Base-by-base conservation (phyloP, 495 filamentous ascomycete species). In the Podospora bellae-mahoneyi region DNA sequence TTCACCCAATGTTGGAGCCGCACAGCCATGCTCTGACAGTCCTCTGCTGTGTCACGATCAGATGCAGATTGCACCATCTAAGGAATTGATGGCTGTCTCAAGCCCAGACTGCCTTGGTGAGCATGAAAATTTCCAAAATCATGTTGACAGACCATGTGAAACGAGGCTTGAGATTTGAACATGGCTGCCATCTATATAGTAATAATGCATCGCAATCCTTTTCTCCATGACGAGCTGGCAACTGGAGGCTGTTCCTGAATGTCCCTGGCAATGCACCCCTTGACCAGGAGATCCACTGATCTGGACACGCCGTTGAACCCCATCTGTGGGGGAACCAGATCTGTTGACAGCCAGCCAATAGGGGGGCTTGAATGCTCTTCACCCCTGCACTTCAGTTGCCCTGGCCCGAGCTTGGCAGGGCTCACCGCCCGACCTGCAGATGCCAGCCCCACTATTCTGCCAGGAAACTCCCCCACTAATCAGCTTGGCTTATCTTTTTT, bases 381-480 rank as follows among this genome's bases (percentile, higher is more conserved):
- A 48, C 39, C 13, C 39, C 7, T 48, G 39, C 39, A 48, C 3
- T 48, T 48, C 39, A 6, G 13, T 48, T 48, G 39, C 39, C 39
- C 30, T 32, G 30, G 30, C 30, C 30, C 3, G 30, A 32, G 30
- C 30, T 48, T 48, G 39, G 39, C 39, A 48, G 39, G 5, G 3
- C 39, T 10, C 9, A 16, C 39, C 9, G 39, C 15, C 9, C 7
- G 39, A 48, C 39, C 15, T 48, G 39, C 39, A 0, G 39, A 16
- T 10, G 39, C 9, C 39, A 48, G 34, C 68, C 68, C 68, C 68
- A 44, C 68, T 27, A 70, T 70, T 70, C 64, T 69, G 68, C 68
- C 68, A 30, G 10, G 54, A 19, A 34, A 23, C 7, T 53, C 28
- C 55, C 64, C 57, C 54, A 19, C 39, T 55, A 61, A 57, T 44